Base-by-base conservation (phyloP, 192 early-diverging fungal species). In the Coemansia sp. region DNA sequence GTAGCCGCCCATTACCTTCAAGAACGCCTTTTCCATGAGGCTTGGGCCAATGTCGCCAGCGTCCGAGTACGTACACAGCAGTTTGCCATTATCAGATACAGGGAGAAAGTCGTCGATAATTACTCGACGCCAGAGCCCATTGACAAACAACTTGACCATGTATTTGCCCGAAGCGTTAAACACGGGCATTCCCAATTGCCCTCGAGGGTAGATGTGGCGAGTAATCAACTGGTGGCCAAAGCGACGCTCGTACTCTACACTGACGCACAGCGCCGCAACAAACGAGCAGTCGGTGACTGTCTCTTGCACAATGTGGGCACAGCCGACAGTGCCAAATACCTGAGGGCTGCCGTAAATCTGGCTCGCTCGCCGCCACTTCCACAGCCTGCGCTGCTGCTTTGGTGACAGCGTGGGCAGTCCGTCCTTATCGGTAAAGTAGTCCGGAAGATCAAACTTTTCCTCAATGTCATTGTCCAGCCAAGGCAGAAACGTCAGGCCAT, bases 1-100 rank as follows among this genome's bases (percentile, higher is more conserved):
- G 70, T 95, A 97, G 18, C 95, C 95, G 48, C 95, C 95, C 91
- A 93, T 94, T 1, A 95, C 73, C 76, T 97, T 97, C 87, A 95
- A 87, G 67, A 95, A 97, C 65, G 95, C 95, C 69, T 97, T 97
- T 62, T 97, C 95, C 16, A 95, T 84, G 23, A 97, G 88, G 65
- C 92, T 92, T 13, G 68, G 70, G 8, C 76, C 76, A 34, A 73
- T 60, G 28, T 79, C 76, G 53, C 67, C 61, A 3, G 87, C 82
- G 9, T 79, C 85, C 8, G 94, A 93, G 65, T 91, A 94, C 1
- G 94, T 95, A 67, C 93, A 97, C 88, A 95, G 86, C n/a, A 93
- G 79, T 23, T 74, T 88, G 16, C 89, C 89, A 43, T 84, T 69
- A 28, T 84, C 79, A 16, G 88, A 88, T 5, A 95, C 79, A 5